phyloP scores from a whole-genome alignment of 805 yeast genomes.

The Kodamaea kaohsiungensis region DNA sequence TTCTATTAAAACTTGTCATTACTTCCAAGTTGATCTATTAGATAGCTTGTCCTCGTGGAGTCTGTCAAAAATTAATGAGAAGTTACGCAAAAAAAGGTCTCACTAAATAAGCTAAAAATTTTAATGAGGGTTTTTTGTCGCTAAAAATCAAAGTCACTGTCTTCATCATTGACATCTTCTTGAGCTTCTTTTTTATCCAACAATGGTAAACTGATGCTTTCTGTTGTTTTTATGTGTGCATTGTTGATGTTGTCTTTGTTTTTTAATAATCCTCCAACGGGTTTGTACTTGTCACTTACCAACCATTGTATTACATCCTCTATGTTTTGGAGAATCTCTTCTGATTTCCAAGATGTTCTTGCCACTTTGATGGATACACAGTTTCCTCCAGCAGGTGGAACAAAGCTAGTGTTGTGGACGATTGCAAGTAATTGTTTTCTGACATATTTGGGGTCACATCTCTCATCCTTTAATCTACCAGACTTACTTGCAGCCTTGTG shows the following conservation, averaged over 20 bases:
- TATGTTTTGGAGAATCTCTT: constrained; percentile 51
- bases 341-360: constrained; percentile 43
- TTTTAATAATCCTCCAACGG: constrained; percentile 60
- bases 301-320: constrained; percentile 53
- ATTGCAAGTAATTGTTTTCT: constrained; percentile 65
- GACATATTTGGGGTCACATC: constrained; percentile 67
- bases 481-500: constrained; percentile 26
- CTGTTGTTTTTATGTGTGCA: constrained; percentile 63
- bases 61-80: not conserved
- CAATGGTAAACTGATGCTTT: constrained; percentile 67
- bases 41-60: not conserved
- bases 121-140: not conserved
- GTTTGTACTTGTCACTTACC: constrained; percentile 42
- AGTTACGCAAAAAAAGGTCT: not conserved
- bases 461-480: constrained; percentile 52
- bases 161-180: constrained; percentile 21
- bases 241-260: constrained; percentile 47
- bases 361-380: constrained; percentile 65
- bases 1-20: no score
- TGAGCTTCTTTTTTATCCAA: constrained; percentile 10
- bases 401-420: constrained; percentile 58
- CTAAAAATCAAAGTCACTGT: constrained; percentile 24
- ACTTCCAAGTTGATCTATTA: not conserved
- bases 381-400: constrained; percentile 61
- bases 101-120: not conserved